A percentile compares a stretch with the other conserved stretches of the same genome.
These are phyloP conservation scores for Stachybotrys elegans DNA, from an alignment of 2,329 filamentous ascomycete genomes.

Conservation along the genomic window DNA sequence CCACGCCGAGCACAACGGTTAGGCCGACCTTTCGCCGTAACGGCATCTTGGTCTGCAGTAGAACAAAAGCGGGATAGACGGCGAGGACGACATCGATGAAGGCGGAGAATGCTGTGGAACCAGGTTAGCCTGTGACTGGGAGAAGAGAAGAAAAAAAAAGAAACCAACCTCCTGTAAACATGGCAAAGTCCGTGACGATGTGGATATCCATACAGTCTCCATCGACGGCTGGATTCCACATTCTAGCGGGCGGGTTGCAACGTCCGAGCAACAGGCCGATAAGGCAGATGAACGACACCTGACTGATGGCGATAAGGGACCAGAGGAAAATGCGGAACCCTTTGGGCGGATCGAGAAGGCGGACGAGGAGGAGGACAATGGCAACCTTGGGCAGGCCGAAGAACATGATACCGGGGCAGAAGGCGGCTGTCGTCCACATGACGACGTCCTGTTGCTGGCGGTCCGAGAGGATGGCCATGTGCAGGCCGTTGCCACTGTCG, in stretches of 20 bases:
- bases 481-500: neutral
- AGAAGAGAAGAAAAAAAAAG: neutral
- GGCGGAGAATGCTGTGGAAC: slow-evolving; percentile 12
- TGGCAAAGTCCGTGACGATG: slow-evolving; percentile 13
- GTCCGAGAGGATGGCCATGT: neutral
- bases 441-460: slow-evolving; percentile 2
- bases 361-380: slow-evolving; percentile 17
- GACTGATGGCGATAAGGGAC: slow-evolving; percentile 11
- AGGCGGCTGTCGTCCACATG: slow-evolving; percentile 19
- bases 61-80: slow-evolving; percentile 15
- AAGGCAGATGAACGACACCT: slow-evolving; percentile 12
- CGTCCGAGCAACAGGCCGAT: slow-evolving; percentile 17
- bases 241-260: slow-evolving; percentile 16
- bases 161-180: slow-evolving; percentile 10
- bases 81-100: slow-evolving; percentile 21
- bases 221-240: slow-evolving; percentile 16
- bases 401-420: slow-evolving; percentile 19
- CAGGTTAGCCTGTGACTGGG: neutral
- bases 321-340: slow-evolving; percentile 17
- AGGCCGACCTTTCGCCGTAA: slow-evolving; percentile 18
- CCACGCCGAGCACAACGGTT: slow-evolving; percentile 18
- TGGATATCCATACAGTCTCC: slow-evolving; percentile 12
- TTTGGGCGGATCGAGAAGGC: slow-evolving; percentile 18
- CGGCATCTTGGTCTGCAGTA: slow-evolving; percentile 15
- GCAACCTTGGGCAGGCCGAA: slow-evolving; percentile 23